Base-by-base conservation (phyloP, 2,329 filamentous ascomycete species). In the Hyphodiscus sp. region DNA sequence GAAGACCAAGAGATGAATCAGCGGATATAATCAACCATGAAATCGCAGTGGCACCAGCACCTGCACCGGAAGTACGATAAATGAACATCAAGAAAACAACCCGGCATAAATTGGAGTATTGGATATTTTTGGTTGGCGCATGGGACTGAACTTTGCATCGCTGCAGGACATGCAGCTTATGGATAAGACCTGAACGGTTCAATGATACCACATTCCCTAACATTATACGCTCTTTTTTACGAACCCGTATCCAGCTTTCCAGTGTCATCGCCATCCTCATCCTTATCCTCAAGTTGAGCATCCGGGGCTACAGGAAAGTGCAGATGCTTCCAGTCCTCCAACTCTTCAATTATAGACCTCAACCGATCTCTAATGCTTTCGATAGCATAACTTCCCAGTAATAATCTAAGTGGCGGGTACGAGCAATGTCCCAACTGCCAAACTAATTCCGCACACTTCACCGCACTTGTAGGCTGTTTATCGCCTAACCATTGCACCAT, bases 401-500 rank as follows among this genome's bases (percentile, higher is more conserved):
- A 74, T 54, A 99, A 72, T 33, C 94, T 76, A 59, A 97, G 69
- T 0, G 94, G 94, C 48, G 94, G 94, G 68, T 91, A 96, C n/a
- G 84, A 86, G 72, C 92, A 97, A 74, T 97, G 94, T 0, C 86
- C 94, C 44, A 97, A 73, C 74, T 96, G 85, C 94, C 94, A 97
- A 7, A 96, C 86, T 53, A 97, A 74, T 74, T 97, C 91, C 2
- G 91, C 91, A 56, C 91, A 92, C 71, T 95, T 96, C 51, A 96
- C 86, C 0, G 90, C 90, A 69, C 89, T 95, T 13, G 91, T 94
- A 4, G 92, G 92, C 70, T 97, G 92, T 57, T 89, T 82, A 66
- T 96, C 90, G 16, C 89, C 89, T 19, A 97, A 76, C 94, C 94
- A 97, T 70, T 95, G 90, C 13, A 97, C 83, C 79, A 97, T 94